Evolutionary conservation across 164 flowering plant genomes (phyloP).

Genomic region (Liriodendron chinense): DNA sequence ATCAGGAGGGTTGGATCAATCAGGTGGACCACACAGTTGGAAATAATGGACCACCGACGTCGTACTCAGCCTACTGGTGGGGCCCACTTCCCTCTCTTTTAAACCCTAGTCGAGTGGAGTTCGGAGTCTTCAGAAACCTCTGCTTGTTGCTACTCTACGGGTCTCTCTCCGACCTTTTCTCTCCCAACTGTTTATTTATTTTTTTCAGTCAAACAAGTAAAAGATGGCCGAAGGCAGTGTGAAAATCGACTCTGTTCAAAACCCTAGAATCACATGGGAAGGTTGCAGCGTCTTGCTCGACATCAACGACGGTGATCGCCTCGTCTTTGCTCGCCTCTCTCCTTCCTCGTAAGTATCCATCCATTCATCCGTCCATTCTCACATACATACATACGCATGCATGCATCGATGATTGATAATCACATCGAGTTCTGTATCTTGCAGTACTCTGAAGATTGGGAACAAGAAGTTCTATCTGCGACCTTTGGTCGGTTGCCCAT

Average conservation of each 20-base stretch:
- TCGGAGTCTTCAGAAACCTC: not conserved
- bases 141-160: not conserved
- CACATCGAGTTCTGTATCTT: slow-evolving; percentile 1
- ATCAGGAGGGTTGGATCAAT: too few species aligned
- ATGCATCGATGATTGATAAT: not conserved
- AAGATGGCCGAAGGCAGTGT: slow-evolving; percentile 24
- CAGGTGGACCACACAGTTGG: too few species aligned
- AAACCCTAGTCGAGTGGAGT: too few species aligned
- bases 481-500: slow-evolving; percentile 87
- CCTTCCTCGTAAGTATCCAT: slow-evolving; percentile 50
- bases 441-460: slow-evolving; percentile 84
- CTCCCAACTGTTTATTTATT: not conserved
- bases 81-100: too few species aligned
- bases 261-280: slow-evolving; percentile 80
- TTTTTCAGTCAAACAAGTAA: too few species aligned
- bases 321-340: slow-evolving; percentile 84
- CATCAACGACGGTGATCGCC: slow-evolving; percentile 88
- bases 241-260: slow-evolving; percentile 24
- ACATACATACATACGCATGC: not conserved
- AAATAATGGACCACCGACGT: too few species aligned
- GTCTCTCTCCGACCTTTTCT: not conserved
- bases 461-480: slow-evolving; percentile 59
- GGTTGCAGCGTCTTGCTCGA: slow-evolving; percentile 97
- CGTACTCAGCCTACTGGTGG: too few species aligned
- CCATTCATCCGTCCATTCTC: too few species aligned